phyloP scores from a whole-genome alignment of 306 rosid genomes.

The Acacia acuminata region DNA sequence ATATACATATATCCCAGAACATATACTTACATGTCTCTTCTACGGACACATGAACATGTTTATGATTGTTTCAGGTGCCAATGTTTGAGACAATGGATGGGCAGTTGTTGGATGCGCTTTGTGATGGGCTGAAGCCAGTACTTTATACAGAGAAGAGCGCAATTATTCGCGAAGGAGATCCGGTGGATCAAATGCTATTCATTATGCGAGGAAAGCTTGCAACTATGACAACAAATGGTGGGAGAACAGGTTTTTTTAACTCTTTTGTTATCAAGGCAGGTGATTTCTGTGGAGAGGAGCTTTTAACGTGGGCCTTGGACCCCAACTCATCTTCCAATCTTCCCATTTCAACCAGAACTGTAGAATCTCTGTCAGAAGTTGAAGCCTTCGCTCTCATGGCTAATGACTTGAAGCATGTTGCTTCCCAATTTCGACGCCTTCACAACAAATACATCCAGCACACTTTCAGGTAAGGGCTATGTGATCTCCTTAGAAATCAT shows the following conservation, averaged over 20 bases:
- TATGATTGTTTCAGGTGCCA: conserved; percentile 56
- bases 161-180: conserved; percentile 78
- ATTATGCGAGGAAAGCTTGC: conserved; percentile 70
- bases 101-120: conserved; percentile 71
- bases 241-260: conserved; percentile 67
- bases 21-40: neutral
- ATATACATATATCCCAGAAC: no score
- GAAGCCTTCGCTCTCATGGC: conserved; percentile 88
- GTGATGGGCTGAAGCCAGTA: conserved; percentile 75
- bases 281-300: conserved; percentile 91
- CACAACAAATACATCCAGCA: conserved; percentile 61
- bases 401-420: conserved; percentile 63
- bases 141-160: conserved; percentile 66
- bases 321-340: conserved; percentile 61
- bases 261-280: conserved; percentile 55
- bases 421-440: conserved; percentile 68
- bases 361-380: conserved; percentile 71
- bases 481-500: conserved; percentile 14
- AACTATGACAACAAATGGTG: conserved; percentile 65
- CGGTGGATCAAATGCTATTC: conserved; percentile 79
- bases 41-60: conserved; percentile 1
- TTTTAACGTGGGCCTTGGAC: conserved; percentile 87
- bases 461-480: conserved; percentile 62
- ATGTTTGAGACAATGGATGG: conserved; percentile 70
- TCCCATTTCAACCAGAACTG: conserved; percentile 74